Evolutionary conservation across 2,329 filamentous ascomycete species (phyloP).

Genomic region (Talaromyces sp.): DNA sequence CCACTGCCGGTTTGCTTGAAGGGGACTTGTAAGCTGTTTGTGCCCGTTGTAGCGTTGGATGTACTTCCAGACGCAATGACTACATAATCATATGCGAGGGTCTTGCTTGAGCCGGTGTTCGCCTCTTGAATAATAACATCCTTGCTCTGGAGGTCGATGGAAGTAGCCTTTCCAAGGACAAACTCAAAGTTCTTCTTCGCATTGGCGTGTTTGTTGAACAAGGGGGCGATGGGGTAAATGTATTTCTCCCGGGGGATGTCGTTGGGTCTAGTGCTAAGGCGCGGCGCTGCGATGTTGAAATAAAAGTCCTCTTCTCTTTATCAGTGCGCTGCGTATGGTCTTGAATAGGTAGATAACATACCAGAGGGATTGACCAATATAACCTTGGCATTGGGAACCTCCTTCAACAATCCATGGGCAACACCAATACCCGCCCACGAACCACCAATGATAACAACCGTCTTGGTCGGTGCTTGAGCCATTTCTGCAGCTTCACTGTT

Average conservation of each 20-base stretch:
- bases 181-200: conserved; percentile 45
- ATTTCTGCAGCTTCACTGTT: conserved; percentile 5
- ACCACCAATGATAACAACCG: conserved; percentile 34
- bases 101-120: not conserved
- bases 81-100: conserved; percentile 47
- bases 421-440: conserved; percentile 32
- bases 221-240: conserved; percentile 44
- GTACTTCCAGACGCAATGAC: conserved; percentile 53
- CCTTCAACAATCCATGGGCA: conserved; percentile 34
- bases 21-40: conserved; percentile 10
- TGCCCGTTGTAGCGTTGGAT: conserved; percentile 30
- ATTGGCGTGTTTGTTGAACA: conserved; percentile 48
- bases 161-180: conserved; percentile 25
- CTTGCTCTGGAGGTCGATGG: conserved; percentile 43
- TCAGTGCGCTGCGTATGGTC: not conserved
- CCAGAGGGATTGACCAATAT: conserved; percentile 51
- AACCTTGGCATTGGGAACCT: conserved; percentile 42
- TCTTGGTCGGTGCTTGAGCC: conserved; percentile 14
- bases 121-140: conserved; percentile 37
- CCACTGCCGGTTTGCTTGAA: conserved; percentile 7
- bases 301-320: conserved; percentile 45
- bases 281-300: conserved; percentile 52
- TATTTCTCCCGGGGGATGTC: conserved; percentile 25
- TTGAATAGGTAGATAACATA: not conserved
- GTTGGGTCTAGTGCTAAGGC: conserved; percentile 47